Evolutionary conservation across 2,329 filamentous ascomycete species (phyloP).

Genomic region (Aspergillus flavus): DNA sequence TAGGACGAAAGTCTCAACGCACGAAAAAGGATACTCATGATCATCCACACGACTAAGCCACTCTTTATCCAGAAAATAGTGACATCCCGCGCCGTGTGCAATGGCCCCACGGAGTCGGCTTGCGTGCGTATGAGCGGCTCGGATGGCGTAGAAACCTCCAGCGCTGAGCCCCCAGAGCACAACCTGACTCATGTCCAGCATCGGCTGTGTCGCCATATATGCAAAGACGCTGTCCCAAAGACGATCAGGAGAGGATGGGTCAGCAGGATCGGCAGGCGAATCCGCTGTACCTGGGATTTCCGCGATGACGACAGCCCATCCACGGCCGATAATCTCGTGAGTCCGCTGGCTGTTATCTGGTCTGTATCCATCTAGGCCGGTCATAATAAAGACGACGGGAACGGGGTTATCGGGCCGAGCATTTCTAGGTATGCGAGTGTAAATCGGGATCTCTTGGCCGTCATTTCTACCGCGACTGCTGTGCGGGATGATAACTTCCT

Average conservation of each 20-base stretch:
- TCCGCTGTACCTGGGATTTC: constrained; percentile 71
- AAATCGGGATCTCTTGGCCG: constrained; percentile 62
- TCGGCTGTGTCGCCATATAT: constrained; percentile 56
- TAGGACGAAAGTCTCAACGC: constrained; percentile 23
- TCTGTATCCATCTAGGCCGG: constrained; percentile 61
- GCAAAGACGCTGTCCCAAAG: constrained; percentile 64
- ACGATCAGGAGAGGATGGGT: constrained; percentile 62
- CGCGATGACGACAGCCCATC: constrained; percentile 64
- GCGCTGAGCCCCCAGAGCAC: constrained; percentile 67
- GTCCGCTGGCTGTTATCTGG: constrained; percentile 57
- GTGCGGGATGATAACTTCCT: constrained; percentile 66
- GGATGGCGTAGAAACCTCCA: constrained; percentile 69
- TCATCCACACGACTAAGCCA: constrained; percentile 66
- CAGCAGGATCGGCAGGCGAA: constrained; percentile 64
- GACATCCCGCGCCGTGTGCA: constrained; percentile 65
- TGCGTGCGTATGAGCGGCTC: constrained; percentile 68
- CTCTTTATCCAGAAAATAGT: constrained; percentile 61
- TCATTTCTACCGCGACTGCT: constrained; percentile 54
- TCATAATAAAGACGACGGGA: constrained; percentile 59
- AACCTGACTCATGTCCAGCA: constrained; percentile 61
- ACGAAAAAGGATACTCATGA: constrained; percentile 67
- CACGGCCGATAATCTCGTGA: constrained; percentile 63
- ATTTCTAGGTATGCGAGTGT: constrained; percentile 62
- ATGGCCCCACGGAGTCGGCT: constrained; percentile 57
- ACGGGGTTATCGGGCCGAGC: constrained; percentile 47